phyloP scores from a whole-genome alignment of 140 eudicot species.

The Stevia rebaudiana region DNA sequence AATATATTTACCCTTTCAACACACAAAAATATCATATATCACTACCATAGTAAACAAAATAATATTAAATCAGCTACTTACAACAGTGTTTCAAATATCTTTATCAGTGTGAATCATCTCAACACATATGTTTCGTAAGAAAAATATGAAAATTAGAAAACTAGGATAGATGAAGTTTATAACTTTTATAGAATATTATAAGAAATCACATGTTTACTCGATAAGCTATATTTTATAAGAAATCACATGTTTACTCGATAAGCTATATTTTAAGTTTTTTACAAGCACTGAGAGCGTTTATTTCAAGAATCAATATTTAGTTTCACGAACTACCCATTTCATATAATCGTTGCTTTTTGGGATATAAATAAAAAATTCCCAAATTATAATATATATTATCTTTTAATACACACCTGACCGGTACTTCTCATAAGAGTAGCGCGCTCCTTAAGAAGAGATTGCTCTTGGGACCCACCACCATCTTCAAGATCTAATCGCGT shows the following conservation, averaged over 20 bases:
- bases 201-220: background rate
- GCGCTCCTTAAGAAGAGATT: constrained; percentile 87
- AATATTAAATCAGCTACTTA: background rate
- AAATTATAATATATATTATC: background rate
- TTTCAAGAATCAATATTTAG: background rate
- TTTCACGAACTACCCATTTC: background rate
- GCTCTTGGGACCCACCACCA: constrained; percentile 75
- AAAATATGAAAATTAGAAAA: background rate
- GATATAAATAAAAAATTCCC: background rate
- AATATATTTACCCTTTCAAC: background rate
- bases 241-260: background rate
- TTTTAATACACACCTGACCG: constrained; percentile 62
- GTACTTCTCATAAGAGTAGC: constrained; percentile 75
- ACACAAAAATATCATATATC: background rate
- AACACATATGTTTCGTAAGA: background rate
- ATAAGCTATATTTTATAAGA: background rate
- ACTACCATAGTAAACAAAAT: background rate
- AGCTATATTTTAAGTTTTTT: background rate
- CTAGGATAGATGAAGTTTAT: background rate
- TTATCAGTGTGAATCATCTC: background rate
- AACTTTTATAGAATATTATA: background rate
- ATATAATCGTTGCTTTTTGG: background rate
- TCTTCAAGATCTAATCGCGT: constrained; percentile 93
- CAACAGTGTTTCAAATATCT: background rate
- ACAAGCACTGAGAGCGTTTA: background rate